Percentiles rank a stretch among this genome's conserved stretches.
phyloP scores from a whole-genome alignment of 768 basidiomycete genomes.

The Psilocybe tampanensis region DNA sequence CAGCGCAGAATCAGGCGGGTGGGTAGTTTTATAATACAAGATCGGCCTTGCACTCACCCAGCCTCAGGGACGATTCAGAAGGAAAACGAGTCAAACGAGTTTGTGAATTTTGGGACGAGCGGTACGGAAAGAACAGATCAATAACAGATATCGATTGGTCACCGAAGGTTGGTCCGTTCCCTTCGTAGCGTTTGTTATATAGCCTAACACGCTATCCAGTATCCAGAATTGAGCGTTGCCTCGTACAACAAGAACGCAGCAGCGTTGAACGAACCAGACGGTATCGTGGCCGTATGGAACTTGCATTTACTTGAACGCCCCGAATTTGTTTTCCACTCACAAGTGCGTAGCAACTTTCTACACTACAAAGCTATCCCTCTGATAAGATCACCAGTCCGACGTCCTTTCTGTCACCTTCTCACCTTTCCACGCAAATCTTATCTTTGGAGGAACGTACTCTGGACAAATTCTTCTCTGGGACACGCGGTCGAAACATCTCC shows the following conservation, averaged over 20 bases:
- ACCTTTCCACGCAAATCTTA: constrained; percentile 95
- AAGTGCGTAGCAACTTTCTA: constrained; percentile 57
- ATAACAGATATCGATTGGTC: constrained; percentile 99
- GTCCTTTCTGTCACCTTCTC: constrained; percentile 97
- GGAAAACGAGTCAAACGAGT: constrained; percentile 42
- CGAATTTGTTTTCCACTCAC: constrained; percentile 98
- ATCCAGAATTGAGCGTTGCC: constrained; percentile 92
- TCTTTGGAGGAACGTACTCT: constrained; percentile 99
- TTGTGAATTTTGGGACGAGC: constrained; percentile 41
- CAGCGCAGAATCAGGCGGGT: constrained; percentile 83
- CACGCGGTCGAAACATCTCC: constrained; percentile 93
- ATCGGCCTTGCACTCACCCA: not conserved
- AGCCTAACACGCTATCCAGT: constrained; percentile 47
- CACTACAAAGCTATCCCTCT: not conserved
- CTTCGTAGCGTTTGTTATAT: not conserved
- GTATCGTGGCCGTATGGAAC: constrained; percentile 98
- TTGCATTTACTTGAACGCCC: constrained; percentile 92
- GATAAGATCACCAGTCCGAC: constrained; percentile 68
- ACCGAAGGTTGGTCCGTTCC: constrained; percentile 66
- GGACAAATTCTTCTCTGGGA: constrained; percentile 99
- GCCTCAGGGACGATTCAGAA: constrained; percentile 81
- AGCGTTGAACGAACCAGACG: constrained; percentile 93
- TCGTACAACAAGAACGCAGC: constrained; percentile 98
- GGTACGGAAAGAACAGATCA: constrained; percentile 89
- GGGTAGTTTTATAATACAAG: constrained; percentile 27